Base-by-base conservation (phyloP, 2,329 filamentous ascomycete species). In the Phaeosphaeria sp. region DNA sequence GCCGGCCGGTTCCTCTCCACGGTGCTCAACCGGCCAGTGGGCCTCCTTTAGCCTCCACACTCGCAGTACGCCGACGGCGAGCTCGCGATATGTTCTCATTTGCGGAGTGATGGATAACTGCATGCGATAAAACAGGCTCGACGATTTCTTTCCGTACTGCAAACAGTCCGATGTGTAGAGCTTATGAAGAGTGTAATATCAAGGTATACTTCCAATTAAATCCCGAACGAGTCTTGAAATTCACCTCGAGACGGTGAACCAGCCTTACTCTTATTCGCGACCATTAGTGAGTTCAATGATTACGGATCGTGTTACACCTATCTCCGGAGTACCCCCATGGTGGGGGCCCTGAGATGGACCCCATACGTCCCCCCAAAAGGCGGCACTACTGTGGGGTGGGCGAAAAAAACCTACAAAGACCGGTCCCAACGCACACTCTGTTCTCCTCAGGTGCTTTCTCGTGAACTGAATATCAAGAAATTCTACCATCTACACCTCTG, bases 381-480 rank as follows among this genome's bases (percentile, higher is more conserved):
- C 22, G 21, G 44, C 22, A 25, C 22, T 46, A 46, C 62, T 67
- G 65, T 69, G 66, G 66, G 65, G 63, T 56, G 54, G 41, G 30
- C 15, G n/a, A 20, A 6, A 43, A 43, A 43, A 23, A n/a, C 44
- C 9, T 46, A 46, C 44, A 46, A 46, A 46, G 21, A 46, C 20
- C 44, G 21, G 42, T 18, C 42, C 42, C 42, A 21, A 22, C n/a
- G 42, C n/a, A 17, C 7, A 21, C n/a, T 44, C 11, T 44, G n/a
- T 7, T 6, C n/a, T 46, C 22, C 7, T 25, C 21, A 46, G 44
- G 44, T 46, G 44, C 22, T 10, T 13, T 23, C 9, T 13, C 44
- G 10, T 46, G 13, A 15, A 36, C 30, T 36, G 3, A 6, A 7
- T 13, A 3, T 13, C 30, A 11, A 13, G 30, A 36, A 15, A 11